Percentiles rank a stretch among this genome's conserved stretches.
These are phyloP conservation scores for Alternaria arbusti DNA, from an alignment of 2,329 filamentous ascomycete genomes.

Conservation along the genomic window DNA sequence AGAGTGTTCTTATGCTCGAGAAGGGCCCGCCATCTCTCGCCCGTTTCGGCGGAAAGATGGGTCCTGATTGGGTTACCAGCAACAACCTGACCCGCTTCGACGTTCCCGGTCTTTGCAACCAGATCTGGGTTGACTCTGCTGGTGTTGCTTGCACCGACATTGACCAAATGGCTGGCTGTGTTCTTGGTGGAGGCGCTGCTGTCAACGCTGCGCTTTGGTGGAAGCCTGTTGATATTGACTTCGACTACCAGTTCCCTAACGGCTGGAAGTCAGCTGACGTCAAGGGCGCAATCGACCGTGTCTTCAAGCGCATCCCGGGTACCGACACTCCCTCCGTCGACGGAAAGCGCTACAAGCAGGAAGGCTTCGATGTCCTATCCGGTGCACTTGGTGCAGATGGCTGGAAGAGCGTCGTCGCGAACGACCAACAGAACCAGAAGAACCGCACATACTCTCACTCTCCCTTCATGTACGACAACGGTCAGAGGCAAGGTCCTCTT, in stretches of 20 bases:
- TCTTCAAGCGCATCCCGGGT: conserved; percentile 74
- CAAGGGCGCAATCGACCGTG: conserved; percentile 62
- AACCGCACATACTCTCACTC: conserved; percentile 69
- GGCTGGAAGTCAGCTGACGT: conserved; percentile 75
- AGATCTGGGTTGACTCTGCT: conserved; percentile 69
- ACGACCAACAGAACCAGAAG: conserved; percentile 66
- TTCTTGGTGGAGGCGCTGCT: conserved; percentile 71
- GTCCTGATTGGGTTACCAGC: conserved; percentile 66
- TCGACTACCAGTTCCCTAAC: conserved; percentile 73
- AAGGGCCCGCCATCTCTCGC: conserved; percentile 63
- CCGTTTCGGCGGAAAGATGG: conserved; percentile 68
- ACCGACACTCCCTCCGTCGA: conserved; percentile 71
- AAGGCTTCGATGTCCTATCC: conserved; percentile 69
- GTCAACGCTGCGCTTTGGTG: conserved; percentile 74
- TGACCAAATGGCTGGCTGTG: conserved; percentile 75
- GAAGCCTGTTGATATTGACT: conserved; percentile 69
- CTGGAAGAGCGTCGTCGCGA: conserved; percentile 69
- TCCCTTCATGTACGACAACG: conserved; percentile 70
- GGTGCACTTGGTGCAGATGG: conserved; percentile 65
- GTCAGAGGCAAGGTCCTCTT: conserved; percentile 72
- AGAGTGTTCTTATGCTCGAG: conserved; percentile 66
- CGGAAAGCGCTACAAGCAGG: conserved; percentile 69
- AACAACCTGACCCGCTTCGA: conserved; percentile 73
- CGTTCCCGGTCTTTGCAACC: conserved; percentile 73
- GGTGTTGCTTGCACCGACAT: conserved; percentile 72